Evolutionary conservation across 352 stramenopile genomes (phyloP).

Genomic region (Globisporangium uncinulatum): DNA sequence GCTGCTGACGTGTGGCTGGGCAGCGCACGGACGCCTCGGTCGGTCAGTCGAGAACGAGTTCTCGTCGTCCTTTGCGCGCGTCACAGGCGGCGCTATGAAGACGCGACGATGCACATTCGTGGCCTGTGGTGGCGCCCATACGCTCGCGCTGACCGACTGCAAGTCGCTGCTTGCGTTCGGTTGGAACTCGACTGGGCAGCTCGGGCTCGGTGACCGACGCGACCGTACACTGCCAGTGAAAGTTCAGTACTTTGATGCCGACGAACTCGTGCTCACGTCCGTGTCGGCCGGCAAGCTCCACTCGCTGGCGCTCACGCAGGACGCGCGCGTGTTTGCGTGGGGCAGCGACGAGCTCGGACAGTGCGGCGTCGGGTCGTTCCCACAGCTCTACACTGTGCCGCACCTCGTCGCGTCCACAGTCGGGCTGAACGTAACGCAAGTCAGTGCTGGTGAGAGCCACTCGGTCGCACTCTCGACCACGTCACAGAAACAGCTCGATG

Average conservation of each 20-base stretch:
- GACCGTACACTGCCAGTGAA: slow-evolving; percentile 29
- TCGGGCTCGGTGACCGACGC: slow-evolving; percentile 56
- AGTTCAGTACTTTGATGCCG: slow-evolving; percentile 50
- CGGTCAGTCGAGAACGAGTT: slow-evolving; percentile 16
- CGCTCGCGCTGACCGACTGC: slow-evolving; percentile 32
- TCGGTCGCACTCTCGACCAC: slow-evolving; percentile 42
- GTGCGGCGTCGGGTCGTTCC: slow-evolving; percentile 58
- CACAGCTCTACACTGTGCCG: slow-evolving; percentile 71
- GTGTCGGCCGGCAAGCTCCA: slow-evolving; percentile 48
- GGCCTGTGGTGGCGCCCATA: slow-evolving; percentile 55
- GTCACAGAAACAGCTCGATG: slow-evolving; percentile 35
- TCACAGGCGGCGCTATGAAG: slow-evolving; percentile 16
- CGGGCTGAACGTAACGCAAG: slow-evolving; percentile 48
- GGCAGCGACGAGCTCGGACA: slow-evolving; percentile 70
- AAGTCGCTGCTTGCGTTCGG: slow-evolving; percentile 48
- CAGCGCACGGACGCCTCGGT: slow-evolving; percentile 49
- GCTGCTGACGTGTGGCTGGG: slow-evolving; percentile 60
- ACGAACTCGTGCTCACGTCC: slow-evolving; percentile 24
- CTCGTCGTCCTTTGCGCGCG: slow-evolving; percentile 37
- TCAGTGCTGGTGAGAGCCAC: slow-evolving; percentile 41
- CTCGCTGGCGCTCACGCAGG: slow-evolving; percentile 39
- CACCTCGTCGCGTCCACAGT: slow-evolving; percentile 56
- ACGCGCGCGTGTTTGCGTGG: slow-evolving; percentile 61
- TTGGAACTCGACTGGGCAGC: slow-evolving; percentile 49
- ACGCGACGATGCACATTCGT: slow-evolving; percentile 36